phyloP scores from a whole-genome alignment of 768 basidiomycete genomes.

The Lentinus tigrinus region DNA sequence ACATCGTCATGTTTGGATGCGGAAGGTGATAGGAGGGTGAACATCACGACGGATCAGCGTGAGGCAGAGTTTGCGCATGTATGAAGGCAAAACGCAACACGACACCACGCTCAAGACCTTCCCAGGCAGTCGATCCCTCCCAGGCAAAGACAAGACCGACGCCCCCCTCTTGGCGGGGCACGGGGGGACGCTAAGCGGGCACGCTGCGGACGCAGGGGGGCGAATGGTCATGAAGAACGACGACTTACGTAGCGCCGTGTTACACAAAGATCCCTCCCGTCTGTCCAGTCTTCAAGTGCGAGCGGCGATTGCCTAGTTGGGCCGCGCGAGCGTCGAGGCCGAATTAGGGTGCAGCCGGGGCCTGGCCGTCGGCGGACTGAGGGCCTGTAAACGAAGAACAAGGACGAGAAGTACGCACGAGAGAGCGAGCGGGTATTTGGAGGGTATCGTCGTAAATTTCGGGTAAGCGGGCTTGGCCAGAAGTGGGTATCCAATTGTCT shows the following conservation, averaged over 20 bases:
- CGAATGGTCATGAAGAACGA: background rate
- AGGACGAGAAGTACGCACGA: constrained; percentile 11
- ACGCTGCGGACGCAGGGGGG: too few species aligned
- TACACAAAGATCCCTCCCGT: too few species aligned
- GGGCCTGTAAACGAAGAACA: background rate
- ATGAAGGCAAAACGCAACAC: background rate
- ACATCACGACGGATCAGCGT: background rate
- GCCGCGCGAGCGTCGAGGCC: background rate
- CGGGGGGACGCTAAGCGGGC: too few species aligned
- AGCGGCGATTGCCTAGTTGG: too few species aligned
- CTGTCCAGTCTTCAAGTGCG: too few species aligned
- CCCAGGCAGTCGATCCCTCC: background rate
- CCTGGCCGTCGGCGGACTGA: constrained; percentile 3
- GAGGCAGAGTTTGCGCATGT: background rate
- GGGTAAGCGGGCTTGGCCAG: constrained; percentile 12
- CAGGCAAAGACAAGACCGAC: background rate
- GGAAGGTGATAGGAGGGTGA: background rate
- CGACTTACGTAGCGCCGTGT: too few species aligned
- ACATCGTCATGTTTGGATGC: background rate
- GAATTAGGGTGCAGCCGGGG: background rate
- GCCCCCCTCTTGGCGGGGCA: too few species aligned
- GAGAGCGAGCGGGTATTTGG: constrained; percentile 9
- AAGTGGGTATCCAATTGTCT: constrained; percentile 18
- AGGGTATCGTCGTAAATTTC: constrained; percentile 20
- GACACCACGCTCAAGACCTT: background rate